Evolutionary conservation across 257 asterid genomes (phyloP).

Genomic region (Solanum dulcamara): DNA sequence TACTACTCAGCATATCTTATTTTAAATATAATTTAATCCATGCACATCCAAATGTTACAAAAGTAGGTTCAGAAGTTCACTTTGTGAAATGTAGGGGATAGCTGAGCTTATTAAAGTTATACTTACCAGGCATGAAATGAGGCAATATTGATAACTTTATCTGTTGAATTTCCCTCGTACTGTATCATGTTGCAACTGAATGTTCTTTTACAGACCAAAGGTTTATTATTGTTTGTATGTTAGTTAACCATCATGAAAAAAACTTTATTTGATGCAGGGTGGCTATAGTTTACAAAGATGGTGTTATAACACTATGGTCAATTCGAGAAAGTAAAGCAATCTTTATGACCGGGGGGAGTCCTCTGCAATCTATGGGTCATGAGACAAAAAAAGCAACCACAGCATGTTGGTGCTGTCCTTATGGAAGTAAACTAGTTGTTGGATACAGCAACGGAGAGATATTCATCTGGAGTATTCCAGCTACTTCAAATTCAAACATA

Average conservation of each 20-base stretch:
- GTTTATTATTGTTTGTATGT: neutral
- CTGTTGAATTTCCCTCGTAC: neutral
- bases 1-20: neutral
- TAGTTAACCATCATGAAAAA: neutral
- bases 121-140: neutral
- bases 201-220: neutral
- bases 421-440: slow-evolving; percentile 69
- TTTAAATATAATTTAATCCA: neutral
- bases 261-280: slow-evolving; percentile 35
- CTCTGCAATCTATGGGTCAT: slow-evolving; percentile 35
- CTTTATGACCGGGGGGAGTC: slow-evolving; percentile 32
- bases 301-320: slow-evolving; percentile 61
- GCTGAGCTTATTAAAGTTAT: neutral
- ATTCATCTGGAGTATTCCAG: slow-evolving; percentile 60
- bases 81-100: neutral
- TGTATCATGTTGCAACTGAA: neutral
- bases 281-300: slow-evolving; percentile 57
- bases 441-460: slow-evolving; percentile 91
- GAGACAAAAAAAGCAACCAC: slow-evolving; percentile 78
- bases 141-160: neutral
- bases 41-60: neutral
- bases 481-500: slow-evolving; percentile 21
- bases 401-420: slow-evolving; percentile 78
- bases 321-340: slow-evolving; percentile 59
- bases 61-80: neutral